Evolutionary conservation across 495 filamentous ascomycete species (phyloP).

Genomic region (Recurvomyces mirabilis): DNA sequence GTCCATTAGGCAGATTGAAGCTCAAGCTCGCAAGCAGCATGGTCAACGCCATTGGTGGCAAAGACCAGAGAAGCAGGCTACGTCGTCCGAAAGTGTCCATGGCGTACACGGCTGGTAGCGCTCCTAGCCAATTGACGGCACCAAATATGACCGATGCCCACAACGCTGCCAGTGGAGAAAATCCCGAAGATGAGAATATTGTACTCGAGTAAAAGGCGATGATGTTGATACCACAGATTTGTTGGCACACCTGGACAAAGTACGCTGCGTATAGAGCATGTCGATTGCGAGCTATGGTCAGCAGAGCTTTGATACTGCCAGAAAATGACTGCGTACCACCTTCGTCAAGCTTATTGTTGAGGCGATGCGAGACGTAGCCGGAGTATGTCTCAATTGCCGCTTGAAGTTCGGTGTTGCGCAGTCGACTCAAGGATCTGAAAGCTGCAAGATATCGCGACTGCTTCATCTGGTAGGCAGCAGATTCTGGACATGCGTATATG

Average conservation of each 20-base stretch:
- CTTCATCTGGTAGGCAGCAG: conserved; percentile 13
- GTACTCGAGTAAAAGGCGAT: conserved; percentile 22
- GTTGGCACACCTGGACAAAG: conserved; percentile 17
- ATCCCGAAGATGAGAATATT: conserved; percentile 16
- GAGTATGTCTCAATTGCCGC: conserved; percentile 20
- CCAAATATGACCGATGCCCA: conserved; percentile 20
- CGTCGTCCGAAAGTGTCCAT: conserved; percentile 22
- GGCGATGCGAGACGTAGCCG: neutral
- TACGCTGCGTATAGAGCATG: conserved; percentile 12
- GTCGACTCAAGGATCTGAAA: conserved; percentile 4
- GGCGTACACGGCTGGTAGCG: conserved; percentile 19
- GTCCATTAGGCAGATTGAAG: conserved; percentile 8
- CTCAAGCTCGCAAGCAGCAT: conserved; percentile 11
- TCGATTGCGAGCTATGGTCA: conserved; percentile 12
- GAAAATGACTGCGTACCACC: conserved; percentile 16
- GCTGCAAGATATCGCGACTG: conserved; percentile 7
- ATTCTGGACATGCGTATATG: conserved; percentile 23
- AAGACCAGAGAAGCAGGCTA: conserved; percentile 14
- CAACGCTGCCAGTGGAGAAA: conserved; percentile 5
- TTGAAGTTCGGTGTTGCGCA: conserved; percentile 19
- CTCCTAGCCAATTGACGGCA: conserved; percentile 17
- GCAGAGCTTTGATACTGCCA: conserved; percentile 1
- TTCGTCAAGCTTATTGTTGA: no score
- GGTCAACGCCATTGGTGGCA: conserved; percentile 15
- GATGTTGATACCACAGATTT: conserved; percentile 24